Conservation (phyloP, 352 stramenopile genomes). For the Globisporangium iwayamae region DNA sequence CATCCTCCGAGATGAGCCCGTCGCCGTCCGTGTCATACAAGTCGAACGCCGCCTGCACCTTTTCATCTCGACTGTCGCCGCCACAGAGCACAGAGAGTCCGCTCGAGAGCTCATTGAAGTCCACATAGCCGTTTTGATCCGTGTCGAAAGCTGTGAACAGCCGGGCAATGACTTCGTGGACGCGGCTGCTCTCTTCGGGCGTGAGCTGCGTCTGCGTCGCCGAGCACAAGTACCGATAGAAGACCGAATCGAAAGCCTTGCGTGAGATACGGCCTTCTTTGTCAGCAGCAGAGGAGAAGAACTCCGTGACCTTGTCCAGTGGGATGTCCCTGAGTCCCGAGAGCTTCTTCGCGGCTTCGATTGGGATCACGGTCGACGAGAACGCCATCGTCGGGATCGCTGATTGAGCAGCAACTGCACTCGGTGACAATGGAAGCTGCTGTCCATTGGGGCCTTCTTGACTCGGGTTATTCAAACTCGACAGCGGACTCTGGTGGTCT, state of each 20-base stretch:
- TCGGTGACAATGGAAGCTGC: background rate
- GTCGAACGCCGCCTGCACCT: slow-evolving; percentile 76
- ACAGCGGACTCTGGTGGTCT: slow-evolving; percentile 43
- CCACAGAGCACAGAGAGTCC: slow-evolving; percentile 70
- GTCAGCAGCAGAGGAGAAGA: slow-evolving; percentile 52
- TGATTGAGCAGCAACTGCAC: background rate
- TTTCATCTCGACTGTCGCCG: slow-evolving; percentile 48
- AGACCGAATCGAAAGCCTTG: slow-evolving; percentile 70
- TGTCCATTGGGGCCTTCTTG: background rate
- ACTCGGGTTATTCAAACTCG: background rate
- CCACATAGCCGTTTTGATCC: slow-evolving; percentile 65
- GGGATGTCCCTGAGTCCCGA: slow-evolving; percentile 62
- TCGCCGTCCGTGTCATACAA: slow-evolving; percentile 83
- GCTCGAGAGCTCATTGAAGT: slow-evolving; percentile 74
- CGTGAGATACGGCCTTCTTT: slow-evolving; percentile 52
- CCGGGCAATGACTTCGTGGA: slow-evolving; percentile 70
- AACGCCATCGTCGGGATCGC: background rate
- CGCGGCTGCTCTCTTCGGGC: slow-evolving; percentile 41
- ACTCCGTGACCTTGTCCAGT: slow-evolving; percentile 51
- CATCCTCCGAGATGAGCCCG: slow-evolving; percentile 76
- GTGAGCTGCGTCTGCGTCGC: slow-evolving; percentile 31
- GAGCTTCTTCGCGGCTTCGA: slow-evolving; percentile 70
- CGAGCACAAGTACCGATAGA: slow-evolving; percentile 64
- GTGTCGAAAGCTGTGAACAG: slow-evolving; percentile 80
- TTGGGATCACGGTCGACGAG: slow-evolving; percentile 37